Evolutionary conservation across 768 basidiomycete genomes (phyloP), one percentile per base, ranked within the genome.

Genomic region (Daedalea quercina): DNA sequence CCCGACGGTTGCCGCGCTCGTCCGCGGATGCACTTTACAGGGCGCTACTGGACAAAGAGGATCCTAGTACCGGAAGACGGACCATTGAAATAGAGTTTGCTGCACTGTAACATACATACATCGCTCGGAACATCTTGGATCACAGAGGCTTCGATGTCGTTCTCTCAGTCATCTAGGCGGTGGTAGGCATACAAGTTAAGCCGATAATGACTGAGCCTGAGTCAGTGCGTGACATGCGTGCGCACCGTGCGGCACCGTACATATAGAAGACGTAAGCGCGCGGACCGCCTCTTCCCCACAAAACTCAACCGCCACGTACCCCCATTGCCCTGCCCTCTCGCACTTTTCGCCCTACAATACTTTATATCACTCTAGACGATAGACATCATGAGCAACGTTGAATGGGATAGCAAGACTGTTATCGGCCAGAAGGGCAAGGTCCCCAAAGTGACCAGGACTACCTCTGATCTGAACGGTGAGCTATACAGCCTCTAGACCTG

Each of bases 371-470:
- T 40, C 34, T 42, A 31, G 23, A 46, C n/a, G 12, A 33, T 53
- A 55, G 25, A 52, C 33, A 60, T 7, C 8, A 69, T 65, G 64
- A 62, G 63, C 58, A 59, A 75, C 67, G 3, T 49, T 19, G 86
- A 90, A 51, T 87, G 85, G 85, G 88, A 92, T 53, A 70, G 60
- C 54, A 87, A 86, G 67, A 66, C 70, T 54, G 84, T 90, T 57
- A 88, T 94, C 60, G 88, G 90, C 51, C 73, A 62, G 64, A 89
- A 81, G 68, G 78, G 70, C 69, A 80, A 69, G 67, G 77, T 63
- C 57, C 81, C 70, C 69, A 88, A 76, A 76, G 89, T 74, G 67
- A 77, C 70, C 69, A 82, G 79, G 76, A 84, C 65, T 69, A 70
- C 68, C 67, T 74, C 61, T 65, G 90, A 76, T 52, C 75, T 81